Conservation (phyloP, 2,329 filamentous ascomycete genomes). For the Daldinia sp. region DNA sequence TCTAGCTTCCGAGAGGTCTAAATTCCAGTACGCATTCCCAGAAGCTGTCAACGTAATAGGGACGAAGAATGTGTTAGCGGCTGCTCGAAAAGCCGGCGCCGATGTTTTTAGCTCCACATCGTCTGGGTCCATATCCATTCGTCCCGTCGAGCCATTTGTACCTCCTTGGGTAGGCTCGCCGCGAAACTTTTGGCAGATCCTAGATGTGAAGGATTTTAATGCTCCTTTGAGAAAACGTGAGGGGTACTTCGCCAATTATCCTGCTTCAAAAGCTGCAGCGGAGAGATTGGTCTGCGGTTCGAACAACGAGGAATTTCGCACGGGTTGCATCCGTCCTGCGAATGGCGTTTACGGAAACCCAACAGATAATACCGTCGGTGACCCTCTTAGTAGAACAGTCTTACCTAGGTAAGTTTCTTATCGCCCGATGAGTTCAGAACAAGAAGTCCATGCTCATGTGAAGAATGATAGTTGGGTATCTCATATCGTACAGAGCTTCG, state of each 20-base stretch:
- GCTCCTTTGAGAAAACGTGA: constrained; percentile 55
- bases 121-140: constrained; percentile 60
- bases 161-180: constrained; percentile 59
- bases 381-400: constrained; percentile 55
- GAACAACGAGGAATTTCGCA: constrained; percentile 57
- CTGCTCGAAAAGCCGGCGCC: constrained; percentile 60
- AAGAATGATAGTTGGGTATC: constrained; percentile 52
- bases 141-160: constrained; percentile 46
- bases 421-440: neutral
- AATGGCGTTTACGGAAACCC: constrained; percentile 66
- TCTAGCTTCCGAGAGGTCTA: constrained; percentile 61
- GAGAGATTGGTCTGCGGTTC: constrained; percentile 62
- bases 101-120: constrained; percentile 66
- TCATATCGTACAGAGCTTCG: constrained; percentile 57
- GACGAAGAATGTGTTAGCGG: constrained; percentile 61
- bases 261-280: constrained; percentile 63
- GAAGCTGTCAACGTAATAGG: constrained; percentile 64
- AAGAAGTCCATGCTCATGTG: neutral
- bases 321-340: constrained; percentile 64
- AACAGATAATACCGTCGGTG: constrained; percentile 60
- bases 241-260: constrained; percentile 64
- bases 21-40: constrained; percentile 59
- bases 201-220: constrained; percentile 60
- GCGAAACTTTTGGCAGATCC: constrained; percentile 57
- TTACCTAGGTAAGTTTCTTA: constrained; percentile 58